Evolutionary conservation across 805 yeast species (phyloP).

Genomic region (Nakazawaea holstii): DNA sequence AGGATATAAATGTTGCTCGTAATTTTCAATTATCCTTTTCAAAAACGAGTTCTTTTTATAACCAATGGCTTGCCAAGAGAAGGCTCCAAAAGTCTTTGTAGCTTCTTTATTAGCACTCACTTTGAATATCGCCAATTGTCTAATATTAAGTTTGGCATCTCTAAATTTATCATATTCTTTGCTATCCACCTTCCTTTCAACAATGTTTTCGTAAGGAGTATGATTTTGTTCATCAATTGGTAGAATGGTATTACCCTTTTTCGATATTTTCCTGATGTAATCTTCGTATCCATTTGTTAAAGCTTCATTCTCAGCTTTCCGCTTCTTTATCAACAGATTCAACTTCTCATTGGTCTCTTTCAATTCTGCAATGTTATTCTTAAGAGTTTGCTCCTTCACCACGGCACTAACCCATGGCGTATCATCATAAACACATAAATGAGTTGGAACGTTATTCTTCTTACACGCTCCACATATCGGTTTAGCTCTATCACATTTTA

Average conservation of each 20-base stretch:
- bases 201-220: neutral
- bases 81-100: constrained; percentile 7
- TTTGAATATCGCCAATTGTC: neutral
- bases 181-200: neutral
- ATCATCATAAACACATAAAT: constrained; percentile 20
- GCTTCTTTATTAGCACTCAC: neutral
- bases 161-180: neutral
- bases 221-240: neutral
- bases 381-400: constrained; percentile 17
- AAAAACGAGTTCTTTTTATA: neutral
- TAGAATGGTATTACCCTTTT: neutral
- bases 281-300: constrained; percentile 1
- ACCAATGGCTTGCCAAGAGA: constrained; percentile 2
- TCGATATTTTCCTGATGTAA: neutral
- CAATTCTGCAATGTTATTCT: constrained; percentile 18
- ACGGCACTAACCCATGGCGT: constrained; percentile 12
- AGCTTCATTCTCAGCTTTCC: neutral
- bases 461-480: constrained; percentile 30
- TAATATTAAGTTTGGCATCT: neutral
- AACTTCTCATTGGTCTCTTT: constrained; percentile 5
- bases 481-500: constrained; percentile 26
- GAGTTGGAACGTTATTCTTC: constrained; percentile 16
- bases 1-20: neutral
- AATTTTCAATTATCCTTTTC: neutral
- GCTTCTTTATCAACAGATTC: neutral